A percentile compares a stretch with the other conserved stretches of the same genome.
phyloP scores from a whole-genome alignment of 176 grass and related monocot genomes.

The Oryza coarctata region DNA sequence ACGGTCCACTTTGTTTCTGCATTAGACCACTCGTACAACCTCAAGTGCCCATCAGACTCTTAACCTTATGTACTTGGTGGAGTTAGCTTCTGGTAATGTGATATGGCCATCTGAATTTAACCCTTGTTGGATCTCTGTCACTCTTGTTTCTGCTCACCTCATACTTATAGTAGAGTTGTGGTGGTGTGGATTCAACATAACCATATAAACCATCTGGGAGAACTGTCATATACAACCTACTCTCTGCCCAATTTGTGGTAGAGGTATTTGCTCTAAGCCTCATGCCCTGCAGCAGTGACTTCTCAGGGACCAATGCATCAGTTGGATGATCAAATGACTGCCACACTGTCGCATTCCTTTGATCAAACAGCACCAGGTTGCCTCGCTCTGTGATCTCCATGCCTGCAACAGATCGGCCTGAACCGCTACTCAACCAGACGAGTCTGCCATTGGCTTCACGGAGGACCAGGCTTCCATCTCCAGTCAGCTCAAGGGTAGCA shows the following conservation, averaged over 20 bases:
- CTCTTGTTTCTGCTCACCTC: no score
- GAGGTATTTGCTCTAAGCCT: background rate
- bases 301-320: background rate
- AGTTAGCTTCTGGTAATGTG: constrained; percentile 1
- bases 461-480: background rate
- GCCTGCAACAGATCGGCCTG: background rate
- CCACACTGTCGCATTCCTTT: constrained; percentile 10
- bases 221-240: no score
- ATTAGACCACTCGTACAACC: constrained; percentile 39
- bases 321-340: background rate
- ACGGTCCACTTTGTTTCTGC: constrained; percentile 22
- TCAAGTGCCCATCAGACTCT: constrained; percentile 44
- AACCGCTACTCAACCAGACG: constrained; percentile 10
- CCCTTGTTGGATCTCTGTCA: background rate
- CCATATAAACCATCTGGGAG: background rate
- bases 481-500: constrained; percentile 22
- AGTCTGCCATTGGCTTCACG: constrained; percentile 12
- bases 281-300: background rate
- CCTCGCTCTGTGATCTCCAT: background rate
- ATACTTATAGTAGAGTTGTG: background rate
- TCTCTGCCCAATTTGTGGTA: constrained; percentile 4
- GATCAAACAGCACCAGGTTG: background rate
- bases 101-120: background rate
- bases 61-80: constrained; percentile 41
- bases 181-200: constrained; percentile 9